Base-by-base conservation (phyloP, 768 basidiomycete genomes). In the Guyanaporus albipodus region DNA sequence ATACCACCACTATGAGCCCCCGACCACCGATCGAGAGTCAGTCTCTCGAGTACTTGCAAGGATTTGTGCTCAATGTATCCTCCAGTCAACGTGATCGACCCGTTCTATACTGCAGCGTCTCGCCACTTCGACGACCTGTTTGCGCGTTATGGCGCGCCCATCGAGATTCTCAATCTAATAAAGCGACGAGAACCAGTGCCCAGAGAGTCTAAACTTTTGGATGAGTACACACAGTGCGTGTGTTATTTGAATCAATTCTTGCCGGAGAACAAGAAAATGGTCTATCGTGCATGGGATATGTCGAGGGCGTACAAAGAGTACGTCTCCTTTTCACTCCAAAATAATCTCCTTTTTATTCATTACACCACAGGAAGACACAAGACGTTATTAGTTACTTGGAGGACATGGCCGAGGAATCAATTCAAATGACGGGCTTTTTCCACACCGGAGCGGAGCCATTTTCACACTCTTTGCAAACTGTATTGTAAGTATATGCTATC, bases 221-320 rank as follows among this genome's bases (percentile, higher is more conserved):
- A 85, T 14, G 93, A 96, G 61, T 98, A 94, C 58, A 88, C 85
- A 0, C 82, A 93, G 62, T 99, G 96, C 60, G 85, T 97, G 15
- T 66, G 77, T 39, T 99, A 96, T 61, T 75, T 99, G 24, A 98
- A 98, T 53, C 95, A 99, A 62, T 97, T 96, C 67, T 68, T 99
- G 11, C 95, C 96, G 0, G 73, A 74, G 7, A 84, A 75, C 22
- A 86, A 88, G 69, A 83, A 84, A 70, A 91, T 99, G 82, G 74
- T 83, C 12, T 96, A 98, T 61, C 80, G 90, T 34, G 82, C 92
- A 12, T 99, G 92, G 90, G 96, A 99, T 64, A 96, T 98, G 89
- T 85, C 87, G 4, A 77, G 87, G 32, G 92, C 94, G 2, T 91
- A 93, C 54, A 96, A 96, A 64, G 89, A 91, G 93, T 91, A 56